Base-by-base conservation (phyloP, 2,329 filamentous ascomycete species). In the Davidsoniella virescens region DNA sequence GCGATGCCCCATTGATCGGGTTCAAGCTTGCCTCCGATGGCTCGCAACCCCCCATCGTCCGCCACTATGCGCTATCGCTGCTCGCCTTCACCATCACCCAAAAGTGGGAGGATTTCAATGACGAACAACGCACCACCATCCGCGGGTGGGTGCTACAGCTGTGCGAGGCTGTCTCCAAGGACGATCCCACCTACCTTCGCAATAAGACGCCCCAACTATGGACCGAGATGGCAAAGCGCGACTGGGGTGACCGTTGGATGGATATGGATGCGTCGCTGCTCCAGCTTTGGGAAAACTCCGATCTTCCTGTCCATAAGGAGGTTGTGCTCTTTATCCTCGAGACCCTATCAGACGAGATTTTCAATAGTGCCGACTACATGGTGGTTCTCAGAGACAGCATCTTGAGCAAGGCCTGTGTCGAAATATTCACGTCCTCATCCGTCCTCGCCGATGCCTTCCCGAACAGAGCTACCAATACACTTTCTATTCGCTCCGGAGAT, bases 131-230 rank as follows among this genome's bases (percentile, higher is more conserved):
- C 16, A 67, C 69, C 25, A 75, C 76, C 48, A 66, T 98, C 50
- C 78, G 85, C 46, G 71, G 72, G 52, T 92, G 88, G 75, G 78
- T 94, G 41, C 66, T 94, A 51, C 73, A 82, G 61, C 78, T 98
- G 10, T 84, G 87, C 10, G 77, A 83, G 59, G 73, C 75, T 54
- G 70, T 93, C 41, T 71, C 76, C 4, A 73, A 74, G 43, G 73
- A 79, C 17, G 90, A 96, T 61, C 85, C 87, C 2, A 64, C 75
- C 29, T 98, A 88, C 62, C 70, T 95, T 56, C 76, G 90, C 57
- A 96, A 94, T 71, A 98, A 98, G 68, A 82, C 92, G 33, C 87
- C 86, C 25, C 84, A 94, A 65, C 68, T 98, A 54, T 98, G 92
- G 92, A 85, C 88, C 6, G 92, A 96, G 64, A 72, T 94, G 49